A percentile compares a stretch with the other conserved stretches of the same genome.
Evolutionary conservation across 1,284 basidiomycete genomes (phyloP).

Genomic region (Trichosporon coremiiforme): DNA sequence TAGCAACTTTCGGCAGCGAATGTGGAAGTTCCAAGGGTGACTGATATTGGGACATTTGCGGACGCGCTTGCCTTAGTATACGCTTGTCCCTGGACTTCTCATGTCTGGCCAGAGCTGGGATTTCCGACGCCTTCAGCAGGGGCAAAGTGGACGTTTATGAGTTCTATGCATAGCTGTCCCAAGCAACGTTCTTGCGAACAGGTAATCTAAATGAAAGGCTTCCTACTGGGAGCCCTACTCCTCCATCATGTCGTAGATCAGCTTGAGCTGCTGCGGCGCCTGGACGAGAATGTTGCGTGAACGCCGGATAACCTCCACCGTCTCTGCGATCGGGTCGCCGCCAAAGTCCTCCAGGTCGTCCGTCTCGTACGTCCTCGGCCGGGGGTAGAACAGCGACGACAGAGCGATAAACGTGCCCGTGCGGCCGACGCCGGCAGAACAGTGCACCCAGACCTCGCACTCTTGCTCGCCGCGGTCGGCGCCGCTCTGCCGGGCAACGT

Average conservation of each 20-base stretch:
- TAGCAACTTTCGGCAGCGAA: background rate
- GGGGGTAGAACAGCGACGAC: conserved; percentile 37
- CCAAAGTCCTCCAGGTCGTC: background rate
- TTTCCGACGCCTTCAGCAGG: too few relatives aligned
- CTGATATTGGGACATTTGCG: too few relatives aligned
- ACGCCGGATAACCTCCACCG: conserved; percentile 47
- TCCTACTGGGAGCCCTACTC: background rate
- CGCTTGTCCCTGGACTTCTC: background rate
- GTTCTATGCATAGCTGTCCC: background rate
- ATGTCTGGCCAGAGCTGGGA: background rate
- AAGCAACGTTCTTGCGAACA: background rate
- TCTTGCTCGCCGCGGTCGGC: conserved; percentile 30
- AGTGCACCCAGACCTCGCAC: conserved; percentile 54
- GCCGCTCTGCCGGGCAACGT: conserved; percentile 31
- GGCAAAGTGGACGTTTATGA: background rate
- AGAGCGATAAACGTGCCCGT: conserved; percentile 53
- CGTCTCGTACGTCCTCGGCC: background rate
- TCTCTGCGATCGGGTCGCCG: conserved; percentile 39
- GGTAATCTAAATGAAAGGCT: background rate
- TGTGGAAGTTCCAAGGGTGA: background rate
- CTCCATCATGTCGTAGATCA: conserved; percentile 33
- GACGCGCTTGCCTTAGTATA: background rate
- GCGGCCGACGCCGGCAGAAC: conserved; percentile 53
- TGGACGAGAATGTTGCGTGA: conserved; percentile 47
- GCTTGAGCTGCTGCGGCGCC: conserved; percentile 41